phyloP scores from a whole-genome alignment of 345 rosid species.

The Turritis glabra region DNA sequence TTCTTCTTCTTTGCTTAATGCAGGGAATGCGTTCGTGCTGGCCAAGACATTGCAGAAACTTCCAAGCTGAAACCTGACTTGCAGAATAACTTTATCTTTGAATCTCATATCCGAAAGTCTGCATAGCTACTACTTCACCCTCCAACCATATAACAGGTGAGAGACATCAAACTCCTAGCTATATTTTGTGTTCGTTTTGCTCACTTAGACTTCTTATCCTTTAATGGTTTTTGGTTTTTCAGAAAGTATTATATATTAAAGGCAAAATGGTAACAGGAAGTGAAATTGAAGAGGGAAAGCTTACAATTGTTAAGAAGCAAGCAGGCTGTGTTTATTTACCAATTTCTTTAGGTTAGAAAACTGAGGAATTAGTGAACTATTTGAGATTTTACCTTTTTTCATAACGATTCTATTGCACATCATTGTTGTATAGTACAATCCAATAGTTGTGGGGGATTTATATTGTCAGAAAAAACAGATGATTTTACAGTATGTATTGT shows the following conservation, averaged over 20 bases:
- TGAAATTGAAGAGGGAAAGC: conserved; percentile 12
- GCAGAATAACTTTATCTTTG: conserved; percentile 18
- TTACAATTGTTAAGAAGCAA: conserved; percentile 24
- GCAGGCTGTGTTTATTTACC: conserved; percentile 3
- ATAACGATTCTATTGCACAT: conserved; percentile 19
- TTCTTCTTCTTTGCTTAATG: conserved; percentile 1
- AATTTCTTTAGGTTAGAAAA: conserved; percentile 28
- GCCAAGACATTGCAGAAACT: conserved; percentile 59
- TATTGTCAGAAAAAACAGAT: neutral
- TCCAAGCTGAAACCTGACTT: conserved; percentile 40
- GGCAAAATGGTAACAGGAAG: neutral
- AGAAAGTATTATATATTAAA: conserved; percentile 9
- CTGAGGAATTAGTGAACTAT: conserved; percentile 7
- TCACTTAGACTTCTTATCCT: conserved; percentile 4
- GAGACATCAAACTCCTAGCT: neutral
- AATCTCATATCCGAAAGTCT: conserved; percentile 20
- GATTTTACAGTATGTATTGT: neutral
- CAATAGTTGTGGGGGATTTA: conserved; percentile 14
- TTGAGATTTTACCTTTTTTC: conserved; percentile 4
- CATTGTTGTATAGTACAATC: conserved; percentile 18
- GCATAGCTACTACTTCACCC: conserved; percentile 22
- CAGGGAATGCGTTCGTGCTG: conserved; percentile 73
- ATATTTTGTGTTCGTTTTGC: neutral
- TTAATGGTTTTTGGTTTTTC: neutral
- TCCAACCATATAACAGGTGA: conserved; percentile 29